Conservation (phyloP, 2,329 filamentous ascomycete species). For the Myriangium duriaei region DNA sequence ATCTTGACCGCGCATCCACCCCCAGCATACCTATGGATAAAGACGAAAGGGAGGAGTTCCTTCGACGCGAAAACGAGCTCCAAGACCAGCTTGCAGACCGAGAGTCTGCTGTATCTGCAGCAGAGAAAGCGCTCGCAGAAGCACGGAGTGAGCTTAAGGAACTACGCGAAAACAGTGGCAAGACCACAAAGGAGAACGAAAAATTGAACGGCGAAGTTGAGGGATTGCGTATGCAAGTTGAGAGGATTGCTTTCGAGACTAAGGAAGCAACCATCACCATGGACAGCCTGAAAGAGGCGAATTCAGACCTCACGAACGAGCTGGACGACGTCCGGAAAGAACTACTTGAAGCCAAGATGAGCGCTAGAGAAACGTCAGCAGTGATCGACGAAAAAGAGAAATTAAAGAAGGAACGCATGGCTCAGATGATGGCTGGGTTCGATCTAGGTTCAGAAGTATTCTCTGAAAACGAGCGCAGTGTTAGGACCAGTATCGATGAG, state of each 20-base stretch:
- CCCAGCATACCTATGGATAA: slow-evolving; percentile 83
- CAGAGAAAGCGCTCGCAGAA: slow-evolving; percentile 70
- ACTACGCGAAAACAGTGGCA: slow-evolving; percentile 74
- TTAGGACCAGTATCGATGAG: slow-evolving; percentile 72
- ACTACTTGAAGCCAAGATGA: slow-evolving; percentile 91
- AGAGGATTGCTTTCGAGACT: slow-evolving; percentile 88
- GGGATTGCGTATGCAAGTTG: slow-evolving; percentile 90
- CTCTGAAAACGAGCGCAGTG: slow-evolving; percentile 78
- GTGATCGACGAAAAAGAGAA: slow-evolving; percentile 94
- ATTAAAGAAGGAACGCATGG: slow-evolving; percentile 98
- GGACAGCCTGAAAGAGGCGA: slow-evolving; percentile 93
- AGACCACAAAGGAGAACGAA: slow-evolving; percentile 82
- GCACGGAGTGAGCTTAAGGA: slow-evolving; percentile 75
- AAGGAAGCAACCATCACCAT: slow-evolving; percentile 97
- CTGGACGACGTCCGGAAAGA: slow-evolving; percentile 94
- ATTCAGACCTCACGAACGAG: slow-evolving; percentile 80
- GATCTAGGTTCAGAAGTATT: slow-evolving; percentile 88
- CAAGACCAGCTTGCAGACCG: slow-evolving; percentile 93
- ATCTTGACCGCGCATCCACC: slow-evolving; percentile 68
- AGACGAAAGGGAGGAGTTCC: slow-evolving; percentile 91
- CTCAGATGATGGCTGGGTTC: slow-evolving; percentile 99
- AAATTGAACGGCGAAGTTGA: slow-evolving; percentile 74
- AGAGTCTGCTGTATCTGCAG: slow-evolving; percentile 65
- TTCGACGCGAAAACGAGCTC: slow-evolving; percentile 88
- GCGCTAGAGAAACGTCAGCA: slow-evolving; percentile 80